Percentiles rank a stretch among this genome's conserved stretches.
Conservation (phyloP, 2,329 filamentous ascomycete genomes). For the Fusarium pilosicola region DNA sequence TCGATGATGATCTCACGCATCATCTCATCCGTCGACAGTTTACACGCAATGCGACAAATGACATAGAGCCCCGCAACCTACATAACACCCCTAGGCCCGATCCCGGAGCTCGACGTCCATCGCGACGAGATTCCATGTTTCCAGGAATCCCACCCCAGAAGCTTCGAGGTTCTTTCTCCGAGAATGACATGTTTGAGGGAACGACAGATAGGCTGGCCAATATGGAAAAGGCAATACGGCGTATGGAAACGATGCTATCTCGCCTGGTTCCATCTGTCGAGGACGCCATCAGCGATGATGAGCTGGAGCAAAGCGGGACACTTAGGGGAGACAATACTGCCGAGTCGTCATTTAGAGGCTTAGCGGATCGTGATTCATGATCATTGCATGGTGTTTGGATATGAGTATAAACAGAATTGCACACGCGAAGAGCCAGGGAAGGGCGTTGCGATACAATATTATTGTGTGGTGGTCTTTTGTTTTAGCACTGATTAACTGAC, state of each 20-base stretch:
- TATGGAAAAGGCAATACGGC: constrained; percentile 61
- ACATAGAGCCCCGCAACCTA: constrained; percentile 7
- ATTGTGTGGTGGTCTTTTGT: not conserved
- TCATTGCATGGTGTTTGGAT: constrained; percentile 12
- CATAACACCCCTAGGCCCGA: constrained; percentile 43
- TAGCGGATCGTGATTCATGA: constrained; percentile 10
- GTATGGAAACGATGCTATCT: constrained; percentile 60
- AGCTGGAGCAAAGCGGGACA: constrained; percentile 45
- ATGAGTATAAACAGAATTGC: not conserved
- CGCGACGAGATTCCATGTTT: constrained; percentile 67
- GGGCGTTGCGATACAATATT: constrained; percentile 1
- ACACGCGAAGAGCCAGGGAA: not conserved
- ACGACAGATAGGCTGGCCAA: constrained; percentile 57
- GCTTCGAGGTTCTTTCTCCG: constrained; percentile 60
- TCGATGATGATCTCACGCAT: constrained; percentile 67
- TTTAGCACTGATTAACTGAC: constrained; percentile 16
- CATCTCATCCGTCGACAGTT: constrained; percentile 69
- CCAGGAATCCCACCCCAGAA: constrained; percentile 59
- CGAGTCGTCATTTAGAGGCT: constrained; percentile 45
- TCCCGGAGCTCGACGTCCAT: constrained; percentile 47
- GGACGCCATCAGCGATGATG: constrained; percentile 40
- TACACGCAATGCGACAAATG: constrained; percentile 56
- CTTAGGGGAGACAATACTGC: constrained; percentile 43
- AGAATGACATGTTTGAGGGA: constrained; percentile 57
- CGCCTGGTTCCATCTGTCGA: constrained; percentile 50